Evolutionary conservation across 495 filamentous ascomycete genomes (phyloP).

Genomic region (Melanomma pulvis-pyrius): DNA sequence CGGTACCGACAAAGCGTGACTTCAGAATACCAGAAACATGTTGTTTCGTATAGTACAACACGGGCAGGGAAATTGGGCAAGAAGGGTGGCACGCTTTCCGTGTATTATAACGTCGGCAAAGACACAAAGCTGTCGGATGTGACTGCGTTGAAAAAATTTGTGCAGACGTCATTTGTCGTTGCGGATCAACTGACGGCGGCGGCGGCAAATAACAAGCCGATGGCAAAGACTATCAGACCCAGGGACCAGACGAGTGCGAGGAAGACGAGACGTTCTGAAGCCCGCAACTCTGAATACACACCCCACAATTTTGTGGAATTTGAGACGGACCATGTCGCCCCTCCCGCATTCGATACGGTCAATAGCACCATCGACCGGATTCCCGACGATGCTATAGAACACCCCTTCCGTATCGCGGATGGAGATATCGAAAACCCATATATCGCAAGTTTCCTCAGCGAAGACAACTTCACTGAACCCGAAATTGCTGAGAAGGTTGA

Average conservation of each 20-base stretch:
- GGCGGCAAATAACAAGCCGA: background rate
- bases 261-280: background rate
- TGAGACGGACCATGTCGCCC: background rate
- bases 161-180: background rate
- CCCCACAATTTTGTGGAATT: background rate
- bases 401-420: background rate
- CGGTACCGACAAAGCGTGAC: background rate
- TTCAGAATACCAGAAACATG: background rate
- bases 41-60: background rate
- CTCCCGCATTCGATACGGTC: background rate
- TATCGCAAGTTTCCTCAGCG: background rate
- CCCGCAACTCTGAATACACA: background rate
- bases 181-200: background rate
- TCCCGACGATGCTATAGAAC: background rate
- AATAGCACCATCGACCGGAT: background rate
- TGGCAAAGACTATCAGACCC: background rate
- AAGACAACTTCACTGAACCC: background rate
- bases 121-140: background rate
- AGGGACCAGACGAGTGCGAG: slow-evolving; percentile 2
- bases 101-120: background rate
- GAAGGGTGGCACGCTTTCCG: slow-evolving; percentile 4
- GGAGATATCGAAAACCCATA: slow-evolving; percentile 5
- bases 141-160: background rate
- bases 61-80: slow-evolving; percentile 10
- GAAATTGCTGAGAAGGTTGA: background rate